Base-by-base conservation (phyloP, 495 filamentous ascomycete species). In the Cairneyella variabilis region DNA sequence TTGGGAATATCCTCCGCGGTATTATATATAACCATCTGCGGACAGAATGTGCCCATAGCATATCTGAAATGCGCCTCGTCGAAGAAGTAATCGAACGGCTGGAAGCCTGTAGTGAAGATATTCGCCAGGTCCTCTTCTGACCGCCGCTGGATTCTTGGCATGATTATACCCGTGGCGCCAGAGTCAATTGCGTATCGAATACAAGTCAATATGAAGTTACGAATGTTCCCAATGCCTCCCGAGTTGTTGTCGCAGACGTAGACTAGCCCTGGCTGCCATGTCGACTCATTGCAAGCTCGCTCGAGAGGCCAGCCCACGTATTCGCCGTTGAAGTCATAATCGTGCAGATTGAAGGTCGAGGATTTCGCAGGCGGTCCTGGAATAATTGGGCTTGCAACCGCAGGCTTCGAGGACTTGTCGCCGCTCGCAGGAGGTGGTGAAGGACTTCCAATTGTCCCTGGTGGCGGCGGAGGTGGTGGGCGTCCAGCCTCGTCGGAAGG, bases 241-340 rank as follows among this genome's bases (percentile, higher is more conserved):
- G 72, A 74, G 62, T 76, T 78, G 59, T 74, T 73, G 59, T 76
- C 74, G 60, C 75, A 78, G 69, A 54, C 38, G 51, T 73, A 78
- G 2, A 72, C 58, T 2, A 76, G 46, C 14, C 72, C 72, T 0
- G 72, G 69, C 0, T 62, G 57, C 59, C 65, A 68, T 0, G 51
- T 53, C 0, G 64, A 60, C 45, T 76, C 75, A 1, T 64, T 62
- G 64, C 75, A 76, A 7, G 71, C 65, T n/a, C 74, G 55, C 10
- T 50, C 54, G 18, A 78, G 66, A 0, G 75, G 74, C 74, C 74
- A 76, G 52, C 65, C 41, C 41, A 76, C 58, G 41, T 62, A 62
- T 26, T 57, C 40, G 12, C 59, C 59, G 37, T 58, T 45, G 52
- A 62, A 62, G 37, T 62, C 43, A 20, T 58, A 62, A 21, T 62